phyloP scores from a whole-genome alignment of 345 rosid genomes.

The Turnera subulata region DNA sequence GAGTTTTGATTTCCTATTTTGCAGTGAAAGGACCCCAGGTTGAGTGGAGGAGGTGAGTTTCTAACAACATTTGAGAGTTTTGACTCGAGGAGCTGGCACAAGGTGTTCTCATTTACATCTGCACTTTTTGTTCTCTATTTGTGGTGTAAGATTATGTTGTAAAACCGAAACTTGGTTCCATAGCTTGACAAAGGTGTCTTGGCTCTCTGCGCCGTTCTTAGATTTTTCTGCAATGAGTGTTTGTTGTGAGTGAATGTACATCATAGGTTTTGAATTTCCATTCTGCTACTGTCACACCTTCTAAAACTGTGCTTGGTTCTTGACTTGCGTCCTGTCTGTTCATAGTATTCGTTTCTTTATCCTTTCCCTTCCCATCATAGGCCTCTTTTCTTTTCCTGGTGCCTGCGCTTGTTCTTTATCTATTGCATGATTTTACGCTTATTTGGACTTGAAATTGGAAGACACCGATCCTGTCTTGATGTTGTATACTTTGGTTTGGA shows the following conservation, averaged over 20 bases:
- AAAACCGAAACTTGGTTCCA: constrained; percentile 20
- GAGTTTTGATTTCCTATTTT: constrained; percentile 18
- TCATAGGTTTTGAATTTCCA: constrained; percentile 40
- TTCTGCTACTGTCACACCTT: constrained; percentile 13
- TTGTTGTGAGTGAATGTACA: constrained; percentile 45
- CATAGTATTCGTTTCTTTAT: background rate
- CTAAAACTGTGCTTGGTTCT: constrained; percentile 13
- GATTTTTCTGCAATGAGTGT: constrained; percentile 24
- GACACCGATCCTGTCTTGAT: too few relatives aligned
- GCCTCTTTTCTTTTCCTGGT: background rate
- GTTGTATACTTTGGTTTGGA: too few relatives aligned
- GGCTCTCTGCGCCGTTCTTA: constrained; percentile 14
- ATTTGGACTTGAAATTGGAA: too few relatives aligned
- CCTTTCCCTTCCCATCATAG: background rate
- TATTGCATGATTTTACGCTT: too few relatives aligned
- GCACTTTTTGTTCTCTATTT: constrained; percentile 10
- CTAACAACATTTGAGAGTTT: background rate
- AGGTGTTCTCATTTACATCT: constrained; percentile 5
- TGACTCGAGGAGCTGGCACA: constrained; percentile 10
- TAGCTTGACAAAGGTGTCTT: constrained; percentile 19
- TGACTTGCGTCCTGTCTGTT: background rate
- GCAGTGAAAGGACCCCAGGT: constrained; percentile 53
- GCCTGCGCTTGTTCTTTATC: background rate
- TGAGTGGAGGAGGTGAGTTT: constrained; percentile 56
- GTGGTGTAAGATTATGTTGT: constrained; percentile 25